Base-by-base conservation (phyloP, 352 stramenopile genomes). In the Achlya hypogyna region DNA sequence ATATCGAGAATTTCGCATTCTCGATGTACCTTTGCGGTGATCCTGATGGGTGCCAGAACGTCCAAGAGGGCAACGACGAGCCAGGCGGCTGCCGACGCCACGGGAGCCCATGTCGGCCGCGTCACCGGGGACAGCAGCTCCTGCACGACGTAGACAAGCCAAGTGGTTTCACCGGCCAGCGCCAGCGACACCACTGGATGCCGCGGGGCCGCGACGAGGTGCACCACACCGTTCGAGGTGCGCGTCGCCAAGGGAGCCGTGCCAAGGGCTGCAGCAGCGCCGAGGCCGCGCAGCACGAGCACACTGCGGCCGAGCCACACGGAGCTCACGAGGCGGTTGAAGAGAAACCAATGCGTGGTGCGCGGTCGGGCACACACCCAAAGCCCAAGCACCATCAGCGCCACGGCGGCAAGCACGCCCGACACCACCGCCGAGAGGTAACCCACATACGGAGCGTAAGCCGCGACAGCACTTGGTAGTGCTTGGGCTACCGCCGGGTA, bases 91-190 rank as follows among this genome's bases (percentile, higher is more conserved):
- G 31, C 4, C 14, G 5, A 42, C 14, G 27, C 22, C 27, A 16
- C 14, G 12, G 16, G 35, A n/a, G 58, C 34, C 12, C 25, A 27
- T 40, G 16, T 54, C n/a, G 10, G 20, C 16, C n/a, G 32, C 10
- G 31, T 29, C 5, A 67, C 20, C 20, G 27, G 29, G 31, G 28
- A 32, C 16, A 67, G 9, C 6, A 65, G 10, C n/a, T 67, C 60
- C 20, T 67, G 27, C 6, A 56, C 12, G n/a, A 67, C 45, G 20
- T 58, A 58, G 14, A 34, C 22, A 4, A 67, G 20, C 60, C 60
- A 67, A 22, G 31, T 20, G 8, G 60, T 14, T 67, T 67, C 60
- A 16, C 42, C 38, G 4, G 58, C 23, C 1, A 65, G n/a, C 5
- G 54, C 5, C 18, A 5, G 8, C 40, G 58, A 56, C 4, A 53